Base-by-base conservation (phyloP, 2,329 filamentous ascomycete genomes). In the Colletotrichum theobromicola region DNA sequence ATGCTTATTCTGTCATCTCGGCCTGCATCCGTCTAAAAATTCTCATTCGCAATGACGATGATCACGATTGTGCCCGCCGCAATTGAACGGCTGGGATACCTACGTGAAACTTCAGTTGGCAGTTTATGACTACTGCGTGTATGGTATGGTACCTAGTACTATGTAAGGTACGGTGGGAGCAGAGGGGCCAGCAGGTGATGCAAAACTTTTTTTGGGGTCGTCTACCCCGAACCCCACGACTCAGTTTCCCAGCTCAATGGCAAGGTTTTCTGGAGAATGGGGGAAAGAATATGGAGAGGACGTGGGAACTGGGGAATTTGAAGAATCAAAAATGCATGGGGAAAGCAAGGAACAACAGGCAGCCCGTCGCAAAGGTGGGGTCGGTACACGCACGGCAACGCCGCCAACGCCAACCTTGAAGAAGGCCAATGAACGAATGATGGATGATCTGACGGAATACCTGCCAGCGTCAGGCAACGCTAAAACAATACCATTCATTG, bases 181-280 rank as follows among this genome's bases (percentile, higher is more conserved):
- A 30, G 60, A 35, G 15, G 34, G 28, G 60, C 9, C 42, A 18
- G 37, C 55, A 28, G 53, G 32, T 66, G 64, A 42, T n/a, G 24
- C 15, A 57, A 72, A 55, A 57, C 8, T 32, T 72, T 66, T 67
- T 55, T 58, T 35, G 21, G 28, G 35, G 53, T 21, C 30, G 15
- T 53, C 53, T 42, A 28, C 30, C 46, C 21, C 50, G 30, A 61
- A 67, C 70, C 70, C 65, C 62, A 34, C 65, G 65, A 69, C 65
- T 72, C 65, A 66, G 32, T 46, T 24, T 55, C 55, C 70, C 70
- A 35, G 26, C 18, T 55, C 28, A 34, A 37, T 42, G 65, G 28
- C 70, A 69, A 72, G 70, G 70, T 72, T 72, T 72, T 72, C 70
- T 63, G 70, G 69, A 67, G 69, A 72, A 70, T 30, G 26, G 50